Evolutionary conservation across 225 moss, liverwort and hornwort genomes (phyloP).

Genomic region (Bryoerythrophyllum caledonicum): DNA sequence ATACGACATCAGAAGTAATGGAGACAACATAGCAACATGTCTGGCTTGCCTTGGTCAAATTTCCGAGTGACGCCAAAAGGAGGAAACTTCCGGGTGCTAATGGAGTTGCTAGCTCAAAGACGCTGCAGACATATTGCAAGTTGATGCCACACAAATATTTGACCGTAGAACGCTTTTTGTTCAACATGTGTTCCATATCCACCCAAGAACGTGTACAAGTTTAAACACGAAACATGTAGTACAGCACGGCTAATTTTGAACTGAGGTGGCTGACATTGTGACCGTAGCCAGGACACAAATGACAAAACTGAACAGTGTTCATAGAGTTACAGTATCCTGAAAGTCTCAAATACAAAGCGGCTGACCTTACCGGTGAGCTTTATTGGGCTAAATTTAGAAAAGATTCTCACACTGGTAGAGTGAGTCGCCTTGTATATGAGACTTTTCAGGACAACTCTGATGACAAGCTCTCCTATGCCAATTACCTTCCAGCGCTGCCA

Average conservation of each 20-base stretch:
- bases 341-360: too few relatives aligned
- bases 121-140: constrained; percentile 45
- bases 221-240: background rate
- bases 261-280: background rate
- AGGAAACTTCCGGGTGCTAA: constrained; percentile 84
- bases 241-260: constrained; percentile 1
- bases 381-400: too few relatives aligned
- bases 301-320: constrained; percentile 3
- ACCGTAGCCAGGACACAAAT: constrained; percentile 3
- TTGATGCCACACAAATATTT: constrained; percentile 3
- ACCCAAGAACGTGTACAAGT: constrained; percentile 4
- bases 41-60: constrained; percentile 78
- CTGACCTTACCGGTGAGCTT: too few relatives aligned
- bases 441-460: too few relatives aligned
- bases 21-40: constrained; percentile 33
- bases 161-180: background rate
- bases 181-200: constrained; percentile 1
- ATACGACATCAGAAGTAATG: constrained; percentile 17
- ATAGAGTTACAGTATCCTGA: too few relatives aligned
- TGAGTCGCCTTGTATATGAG: too few relatives aligned
- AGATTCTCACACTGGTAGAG: too few relatives aligned
- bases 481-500: constrained; percentile 90
- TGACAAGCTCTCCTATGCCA: background rate
- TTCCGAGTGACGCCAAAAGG: constrained; percentile 89
- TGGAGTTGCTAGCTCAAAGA: constrained; percentile 88